phyloP scores from a whole-genome alignment of 2,329 filamentous ascomycete species.

The Hymenoscyphus linearis region DNA sequence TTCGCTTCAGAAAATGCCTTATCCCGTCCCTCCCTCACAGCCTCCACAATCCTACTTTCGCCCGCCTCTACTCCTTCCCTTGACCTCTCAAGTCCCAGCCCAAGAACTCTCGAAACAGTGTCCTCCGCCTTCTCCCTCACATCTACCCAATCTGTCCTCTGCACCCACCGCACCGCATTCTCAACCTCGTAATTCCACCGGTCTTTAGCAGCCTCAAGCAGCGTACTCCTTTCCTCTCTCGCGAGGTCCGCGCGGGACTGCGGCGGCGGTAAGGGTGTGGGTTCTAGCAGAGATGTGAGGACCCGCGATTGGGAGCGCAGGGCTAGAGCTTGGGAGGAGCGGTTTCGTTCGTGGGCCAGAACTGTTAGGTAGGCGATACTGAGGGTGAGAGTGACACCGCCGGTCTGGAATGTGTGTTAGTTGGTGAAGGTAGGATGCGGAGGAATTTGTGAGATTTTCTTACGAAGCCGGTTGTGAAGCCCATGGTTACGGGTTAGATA shows the following conservation, averaged over 20 bases:
- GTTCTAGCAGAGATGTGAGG: slow-evolving; percentile 48
- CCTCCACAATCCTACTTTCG: slow-evolving; percentile 22
- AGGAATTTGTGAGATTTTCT: slow-evolving; percentile 31
- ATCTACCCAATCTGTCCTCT: slow-evolving; percentile 60
- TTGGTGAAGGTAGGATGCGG: background rate
- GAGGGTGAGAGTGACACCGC: slow-evolving; percentile 70
- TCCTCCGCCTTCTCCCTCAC: slow-evolving; percentile 55
- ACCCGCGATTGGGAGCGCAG: slow-evolving; percentile 53
- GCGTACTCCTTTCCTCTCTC: slow-evolving; percentile 46
- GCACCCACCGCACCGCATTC: slow-evolving; percentile 58
- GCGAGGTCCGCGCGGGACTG: slow-evolving; percentile 47
- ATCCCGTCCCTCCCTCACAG: slow-evolving; percentile 12
- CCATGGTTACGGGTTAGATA: slow-evolving; percentile 45
- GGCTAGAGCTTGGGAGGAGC: slow-evolving; percentile 51
- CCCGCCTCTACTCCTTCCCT: slow-evolving; percentile 27
- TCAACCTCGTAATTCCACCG: slow-evolving; percentile 73
- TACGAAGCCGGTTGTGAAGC: slow-evolving; percentile 72
- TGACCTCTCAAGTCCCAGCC: slow-evolving; percentile 26
- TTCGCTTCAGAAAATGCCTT: slow-evolving; percentile 14
- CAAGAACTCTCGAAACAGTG: slow-evolving; percentile 38
- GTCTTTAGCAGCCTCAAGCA: slow-evolving; percentile 67
- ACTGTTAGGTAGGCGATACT: slow-evolving; percentile 67
- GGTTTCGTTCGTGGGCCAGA: slow-evolving; percentile 63
- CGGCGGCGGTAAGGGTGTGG: slow-evolving; percentile 41
- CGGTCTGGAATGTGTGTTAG: slow-evolving; percentile 47